Percentiles rank a stretch among this genome's conserved stretches.
phyloP scores from a whole-genome alignment of 1,284 basidiomycete species.

The Ganoderma lingzhi region DNA sequence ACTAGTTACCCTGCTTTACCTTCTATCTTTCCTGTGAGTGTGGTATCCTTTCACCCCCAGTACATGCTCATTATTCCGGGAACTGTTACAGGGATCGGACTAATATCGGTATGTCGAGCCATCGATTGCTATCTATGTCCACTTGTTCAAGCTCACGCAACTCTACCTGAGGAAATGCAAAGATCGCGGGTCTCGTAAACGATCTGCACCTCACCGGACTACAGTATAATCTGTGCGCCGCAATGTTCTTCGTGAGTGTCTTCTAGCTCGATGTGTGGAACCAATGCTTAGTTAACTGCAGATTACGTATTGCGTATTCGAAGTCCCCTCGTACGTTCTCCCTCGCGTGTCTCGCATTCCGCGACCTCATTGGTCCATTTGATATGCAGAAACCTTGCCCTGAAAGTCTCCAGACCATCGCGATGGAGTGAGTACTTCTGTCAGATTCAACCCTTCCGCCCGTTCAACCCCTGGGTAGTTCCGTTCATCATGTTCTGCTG shows the following conservation, averaged over 20 bases:
- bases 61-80: constrained; percentile 45
- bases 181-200: constrained; percentile 26
- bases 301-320: constrained; percentile 28
- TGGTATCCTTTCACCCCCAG: neutral
- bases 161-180: constrained; percentile 29
- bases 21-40: constrained; percentile 49
- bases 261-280: neutral
- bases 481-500: constrained; percentile 30
- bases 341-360: too few species aligned
- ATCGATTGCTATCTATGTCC: constrained; percentile 39
- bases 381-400: constrained; percentile 22
- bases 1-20: constrained; percentile 65
- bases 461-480: constrained; percentile 7
- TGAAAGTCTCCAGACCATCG: constrained; percentile 25
- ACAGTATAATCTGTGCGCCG: constrained; percentile 30
- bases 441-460: neutral
- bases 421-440: constrained; percentile 23
- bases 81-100: constrained; percentile 58
- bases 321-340: constrained; percentile 28
- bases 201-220: constrained; percentile 28
- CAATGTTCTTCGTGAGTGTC: constrained; percentile 27
- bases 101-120: constrained; percentile 68
- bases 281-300: neutral
- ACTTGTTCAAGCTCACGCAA: too few species aligned
- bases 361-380: neutral